Evolutionary conservation across 2,329 filamentous ascomycete genomes (phyloP), one percentile per base, ranked within the genome.

Genomic region (Thielaviopsis punctulata): DNA sequence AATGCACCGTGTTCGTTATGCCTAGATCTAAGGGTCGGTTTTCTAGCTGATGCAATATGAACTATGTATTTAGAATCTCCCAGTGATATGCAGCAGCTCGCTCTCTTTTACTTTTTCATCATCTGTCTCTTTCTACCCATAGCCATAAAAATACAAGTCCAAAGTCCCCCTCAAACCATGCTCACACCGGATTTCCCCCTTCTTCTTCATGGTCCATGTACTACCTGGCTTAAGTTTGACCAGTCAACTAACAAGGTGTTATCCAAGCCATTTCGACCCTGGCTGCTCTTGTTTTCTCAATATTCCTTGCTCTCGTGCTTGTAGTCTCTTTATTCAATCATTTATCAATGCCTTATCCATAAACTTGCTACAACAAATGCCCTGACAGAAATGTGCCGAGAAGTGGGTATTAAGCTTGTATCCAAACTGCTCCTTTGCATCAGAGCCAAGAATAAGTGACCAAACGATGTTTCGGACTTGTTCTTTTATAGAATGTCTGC

Each of bases 401-500:
- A 15, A 6, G 15, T 24, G 15, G 33, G 25, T 13, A 19, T 30
- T 12, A 19, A 45, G 44, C 44, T 39, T 22, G 27, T 36, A 7
- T 1, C 13, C 13, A 36, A 41, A 15, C 15, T n/a, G n/a, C n/a
- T 41, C 36, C 36, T n/a, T 39, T 39, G 10, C 6, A 36, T 4
- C 3, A 41, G 36, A 19, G 36, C 36, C 36, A 41, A 41, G 36
- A 19, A 41, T n/a, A 8, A 41, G 19, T 19, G 7, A 8, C 15
- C 36, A 41, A 41, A 41, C 36, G 36, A 41, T 41, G 36, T 41
- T 41, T 41, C 36, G 36, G 36, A 41, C 36, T 41, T 19, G 36
- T 19, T 41, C 36, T 41, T 30, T 48, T 48, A 21, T 49, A 49
- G 48, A 49, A 49, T 43, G 30, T 15, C 36, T 43, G 22, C 13